phyloP scores from a whole-genome alignment of 2,329 filamentous ascomycete species.

The Capronia americana region DNA sequence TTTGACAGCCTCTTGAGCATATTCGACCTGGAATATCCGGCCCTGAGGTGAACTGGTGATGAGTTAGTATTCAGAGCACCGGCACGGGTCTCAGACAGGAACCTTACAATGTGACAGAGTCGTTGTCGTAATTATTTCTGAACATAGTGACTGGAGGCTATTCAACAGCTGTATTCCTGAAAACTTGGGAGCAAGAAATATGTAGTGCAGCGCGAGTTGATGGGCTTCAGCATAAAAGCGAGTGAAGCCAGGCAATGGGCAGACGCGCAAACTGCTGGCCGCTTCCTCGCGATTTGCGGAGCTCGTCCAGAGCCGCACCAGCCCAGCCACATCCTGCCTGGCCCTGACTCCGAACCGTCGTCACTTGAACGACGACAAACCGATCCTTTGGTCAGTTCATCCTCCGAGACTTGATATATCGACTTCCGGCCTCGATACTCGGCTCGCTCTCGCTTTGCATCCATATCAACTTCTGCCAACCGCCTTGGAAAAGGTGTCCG shows the following conservation, averaged over 20 bases:
- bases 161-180: neutral
- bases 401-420: neutral
- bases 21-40: constrained; percentile 99
- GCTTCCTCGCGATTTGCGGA: constrained; percentile 22
- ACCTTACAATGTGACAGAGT: constrained; percentile 94
- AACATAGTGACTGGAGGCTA: constrained; percentile 73
- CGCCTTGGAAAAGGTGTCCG: neutral
- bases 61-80: constrained; percentile 17
- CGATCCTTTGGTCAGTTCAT: neutral
- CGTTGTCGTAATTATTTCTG: constrained; percentile 99
- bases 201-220: constrained; percentile 13
- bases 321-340: constrained; percentile 13
- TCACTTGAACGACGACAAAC: constrained; percentile 1
- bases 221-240: constrained; percentile 14
- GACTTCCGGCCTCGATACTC: neutral
- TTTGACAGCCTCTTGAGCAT: constrained; percentile 98
- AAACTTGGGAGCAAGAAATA: neutral
- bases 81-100: constrained; percentile 21
- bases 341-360: neutral
- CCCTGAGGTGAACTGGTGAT: constrained; percentile 87
- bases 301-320: constrained; percentile 11
- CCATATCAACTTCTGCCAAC: neutral
- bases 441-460: constrained; percentile 12
- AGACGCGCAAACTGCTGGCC: constrained; percentile 25
- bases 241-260: constrained; percentile 24